These are phyloP conservation scores for Nematodospora anomalae DNA, from an alignment of 1,139 yeast genomes.

Conservation along the genomic window DNA sequence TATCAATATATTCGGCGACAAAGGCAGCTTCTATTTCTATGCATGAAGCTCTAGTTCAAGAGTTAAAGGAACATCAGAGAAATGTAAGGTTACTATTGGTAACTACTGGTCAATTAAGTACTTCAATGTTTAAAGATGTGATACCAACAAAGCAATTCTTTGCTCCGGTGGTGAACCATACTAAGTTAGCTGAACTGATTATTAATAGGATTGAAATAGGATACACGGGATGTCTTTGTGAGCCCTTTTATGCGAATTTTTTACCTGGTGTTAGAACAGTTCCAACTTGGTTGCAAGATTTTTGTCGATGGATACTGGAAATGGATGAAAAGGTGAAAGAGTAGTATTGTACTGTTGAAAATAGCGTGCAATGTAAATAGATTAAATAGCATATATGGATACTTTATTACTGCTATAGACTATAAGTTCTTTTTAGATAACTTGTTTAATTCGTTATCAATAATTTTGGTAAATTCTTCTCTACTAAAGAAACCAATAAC, in stretches of 20 bases:
- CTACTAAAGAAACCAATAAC: conserved; percentile 47
- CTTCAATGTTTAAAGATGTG: conserved; percentile 63
- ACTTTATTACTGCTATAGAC: conserved; percentile 7
- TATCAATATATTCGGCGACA: conserved; percentile 64
- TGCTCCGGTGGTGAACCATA: conserved; percentile 60
- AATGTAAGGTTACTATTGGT: conserved; percentile 52
- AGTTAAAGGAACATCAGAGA: conserved; percentile 26
- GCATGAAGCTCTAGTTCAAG: conserved; percentile 60
- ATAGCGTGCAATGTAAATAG: background rate
- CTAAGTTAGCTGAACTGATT: conserved; percentile 44
- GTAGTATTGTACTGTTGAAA: no score
- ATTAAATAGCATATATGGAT: background rate
- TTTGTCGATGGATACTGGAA: conserved; percentile 50
- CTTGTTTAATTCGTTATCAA: conserved; percentile 30
- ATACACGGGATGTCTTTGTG: conserved; percentile 51
- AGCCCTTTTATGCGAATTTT: conserved; percentile 62
- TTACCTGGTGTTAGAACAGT: conserved; percentile 52
- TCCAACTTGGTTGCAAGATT: conserved; percentile 49
- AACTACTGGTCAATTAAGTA: conserved; percentile 66
- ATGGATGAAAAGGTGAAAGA: conserved; percentile 46
- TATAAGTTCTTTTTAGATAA: conserved; percentile 18
- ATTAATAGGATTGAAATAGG: conserved; percentile 44
- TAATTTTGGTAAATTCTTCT: conserved; percentile 34
- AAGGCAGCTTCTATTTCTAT: conserved; percentile 62
- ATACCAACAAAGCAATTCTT: conserved; percentile 56